Conservation (phyloP, 208 protist genomes). For the Tetramitus jugosus region DNA sequence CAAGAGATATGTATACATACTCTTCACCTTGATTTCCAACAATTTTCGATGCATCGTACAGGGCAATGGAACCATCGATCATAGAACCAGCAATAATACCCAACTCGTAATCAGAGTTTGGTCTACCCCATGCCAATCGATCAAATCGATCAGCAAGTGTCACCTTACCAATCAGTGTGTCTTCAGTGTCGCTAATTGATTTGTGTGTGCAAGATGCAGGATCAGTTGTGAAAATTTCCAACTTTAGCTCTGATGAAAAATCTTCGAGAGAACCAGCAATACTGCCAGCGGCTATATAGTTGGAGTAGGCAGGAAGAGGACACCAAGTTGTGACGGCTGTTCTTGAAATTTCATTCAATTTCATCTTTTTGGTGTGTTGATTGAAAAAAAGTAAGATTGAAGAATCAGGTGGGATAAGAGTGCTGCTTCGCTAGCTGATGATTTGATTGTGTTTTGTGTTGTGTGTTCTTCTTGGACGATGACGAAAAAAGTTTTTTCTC, state of each 20-base stretch:
- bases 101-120: background rate
- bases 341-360: background rate
- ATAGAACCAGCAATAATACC: slow-evolving; percentile 4
- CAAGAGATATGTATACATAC: background rate
- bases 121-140: background rate
- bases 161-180: background rate
- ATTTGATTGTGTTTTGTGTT: no score
- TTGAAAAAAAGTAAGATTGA: background rate
- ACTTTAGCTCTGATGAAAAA: background rate
- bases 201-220: no score
- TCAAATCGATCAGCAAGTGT: background rate
- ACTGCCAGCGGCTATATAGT: background rate
- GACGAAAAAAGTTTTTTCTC: no score
- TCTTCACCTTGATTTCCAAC: background rate
- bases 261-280: background rate
- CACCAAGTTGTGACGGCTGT: background rate
- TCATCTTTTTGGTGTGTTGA: background rate
- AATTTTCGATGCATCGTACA: background rate
- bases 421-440: no score
- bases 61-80: background rate
- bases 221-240: background rate
- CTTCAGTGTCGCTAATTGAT: no score
- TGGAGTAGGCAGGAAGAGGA: background rate
- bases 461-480: no score
- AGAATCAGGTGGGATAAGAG: no score